Percentiles rank a stretch among this genome's conserved stretches.
Evolutionary conservation across 768 basidiomycete species (phyloP).

Genomic region (Heimioporus sp.): DNA sequence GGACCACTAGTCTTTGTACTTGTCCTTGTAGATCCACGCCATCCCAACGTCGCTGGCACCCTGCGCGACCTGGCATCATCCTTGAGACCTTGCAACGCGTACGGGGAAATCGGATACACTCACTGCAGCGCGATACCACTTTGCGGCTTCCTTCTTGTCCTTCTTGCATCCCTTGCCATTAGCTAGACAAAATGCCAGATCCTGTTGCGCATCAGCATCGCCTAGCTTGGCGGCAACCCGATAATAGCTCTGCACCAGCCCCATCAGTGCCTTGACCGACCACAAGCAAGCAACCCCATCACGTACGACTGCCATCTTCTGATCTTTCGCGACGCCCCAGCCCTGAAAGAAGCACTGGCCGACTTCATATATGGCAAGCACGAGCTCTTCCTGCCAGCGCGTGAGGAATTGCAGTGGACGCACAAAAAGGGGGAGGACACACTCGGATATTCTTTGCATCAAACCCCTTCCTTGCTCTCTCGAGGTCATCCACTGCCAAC

Average conservation of each 20-base stretch:
- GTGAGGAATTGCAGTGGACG: neutral
- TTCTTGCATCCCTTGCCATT: slow-evolving; percentile 91
- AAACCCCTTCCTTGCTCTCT: slow-evolving; percentile 53
- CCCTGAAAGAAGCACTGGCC: slow-evolving; percentile 92
- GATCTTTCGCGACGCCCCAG: slow-evolving; percentile 85
- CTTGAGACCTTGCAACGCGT: neutral
- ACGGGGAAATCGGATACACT: slow-evolving; percentile 22
- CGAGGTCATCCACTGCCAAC: slow-evolving; percentile 72
- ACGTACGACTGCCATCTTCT: slow-evolving; percentile 85
- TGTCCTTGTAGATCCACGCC: slow-evolving; percentile 91
- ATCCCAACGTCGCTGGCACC: slow-evolving; percentile 81
- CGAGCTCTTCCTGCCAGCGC: slow-evolving; percentile 61
- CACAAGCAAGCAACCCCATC: neutral
- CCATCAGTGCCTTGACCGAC: neutral
- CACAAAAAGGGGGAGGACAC: slow-evolving; percentile 2
- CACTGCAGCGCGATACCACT: slow-evolving; percentile 89
- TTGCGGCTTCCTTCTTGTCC: slow-evolving; percentile 80
- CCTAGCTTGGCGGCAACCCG: slow-evolving; percentile 79
- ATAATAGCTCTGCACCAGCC: slow-evolving; percentile 66
- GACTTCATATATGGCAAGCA: slow-evolving; percentile 88
- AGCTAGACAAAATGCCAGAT: slow-evolving; percentile 80
- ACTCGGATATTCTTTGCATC: slow-evolving; percentile 58
- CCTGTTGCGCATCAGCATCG: slow-evolving; percentile 83
- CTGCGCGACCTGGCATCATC: slow-evolving; percentile 49
- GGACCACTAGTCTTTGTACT: slow-evolving; percentile 41